phyloP scores from a whole-genome alignment of 768 basidiomycete species.

The Lanmaoa pseudosensibilis region DNA sequence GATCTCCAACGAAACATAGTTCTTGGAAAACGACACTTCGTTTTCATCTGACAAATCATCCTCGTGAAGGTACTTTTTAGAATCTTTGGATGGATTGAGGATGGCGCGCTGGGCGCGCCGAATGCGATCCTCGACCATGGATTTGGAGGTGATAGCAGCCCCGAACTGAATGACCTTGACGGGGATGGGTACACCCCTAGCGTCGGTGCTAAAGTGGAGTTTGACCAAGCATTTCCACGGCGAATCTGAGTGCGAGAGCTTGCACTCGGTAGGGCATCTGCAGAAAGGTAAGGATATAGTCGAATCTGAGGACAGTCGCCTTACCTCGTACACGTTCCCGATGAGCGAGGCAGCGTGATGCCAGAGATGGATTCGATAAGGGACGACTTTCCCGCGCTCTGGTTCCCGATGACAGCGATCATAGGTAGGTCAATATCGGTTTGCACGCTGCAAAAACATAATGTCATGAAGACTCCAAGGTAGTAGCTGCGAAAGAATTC shows the following conservation, averaged over 20 bases:
- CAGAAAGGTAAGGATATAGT: not conserved
- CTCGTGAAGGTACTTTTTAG: conserved; percentile 14
- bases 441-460: conserved; percentile 50
- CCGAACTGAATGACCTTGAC: conserved; percentile 47
- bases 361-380: conserved; percentile 78
- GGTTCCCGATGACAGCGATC: conserved; percentile 71
- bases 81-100: conserved; percentile 49
- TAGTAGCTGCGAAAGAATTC: not conserved
- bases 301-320: not conserved
- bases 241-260: conserved; percentile 40
- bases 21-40: conserved; percentile 48
- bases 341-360: conserved; percentile 64
- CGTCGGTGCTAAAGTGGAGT: conserved; percentile 45
- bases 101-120: conserved; percentile 66
- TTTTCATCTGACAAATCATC: conserved; percentile 12
- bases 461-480: not conserved
- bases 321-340: conserved; percentile 77
- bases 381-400: conserved; percentile 76
- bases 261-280: conserved; percentile 61
- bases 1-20: conserved; percentile 58
- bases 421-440: conserved; percentile 71
- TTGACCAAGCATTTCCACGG: conserved; percentile 55
- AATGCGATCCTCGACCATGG: conserved; percentile 63
- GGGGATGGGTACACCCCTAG: conserved; percentile 37
- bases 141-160: conserved; percentile 46